Evolutionary conservation across 441 rosid genomes (phyloP).

Genomic region (Macaranga tanarius): DNA sequence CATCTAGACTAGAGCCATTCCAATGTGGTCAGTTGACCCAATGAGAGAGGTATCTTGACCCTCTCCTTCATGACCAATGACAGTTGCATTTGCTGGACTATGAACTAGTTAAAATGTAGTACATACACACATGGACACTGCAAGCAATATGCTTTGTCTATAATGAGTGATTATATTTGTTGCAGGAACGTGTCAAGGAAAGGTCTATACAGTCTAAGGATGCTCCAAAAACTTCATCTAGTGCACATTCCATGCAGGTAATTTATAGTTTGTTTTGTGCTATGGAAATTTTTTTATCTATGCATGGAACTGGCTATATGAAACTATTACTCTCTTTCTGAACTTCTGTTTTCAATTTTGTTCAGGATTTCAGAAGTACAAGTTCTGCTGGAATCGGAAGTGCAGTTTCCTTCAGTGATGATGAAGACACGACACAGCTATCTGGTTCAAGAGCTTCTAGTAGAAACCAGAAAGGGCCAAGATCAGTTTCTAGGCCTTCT

Average conservation of each 20-base stretch:
- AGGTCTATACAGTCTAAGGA: constrained; percentile 64
- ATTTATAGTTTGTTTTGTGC: constrained; percentile 19
- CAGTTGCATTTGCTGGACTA: not conserved
- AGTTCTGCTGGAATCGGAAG: constrained; percentile 47
- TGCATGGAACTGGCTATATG: constrained; percentile 17
- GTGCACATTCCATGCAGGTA: constrained; percentile 64
- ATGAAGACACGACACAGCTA: constrained; percentile 66
- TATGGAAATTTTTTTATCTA: not conserved
- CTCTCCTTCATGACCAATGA: not conserved
- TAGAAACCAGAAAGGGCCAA: constrained; percentile 62
- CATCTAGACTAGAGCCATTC: not conserved
- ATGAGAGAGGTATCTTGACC: not conserved
- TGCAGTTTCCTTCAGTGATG: constrained; percentile 85
- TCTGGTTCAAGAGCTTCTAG: constrained; percentile 46
- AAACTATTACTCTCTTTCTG: constrained; percentile 13
- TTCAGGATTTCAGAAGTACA: constrained; percentile 56
- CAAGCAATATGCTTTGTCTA: not conserved
- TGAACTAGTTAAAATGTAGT: not conserved
- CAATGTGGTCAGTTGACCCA: not conserved
- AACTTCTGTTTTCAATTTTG: constrained; percentile 28
- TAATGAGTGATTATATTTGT: constrained; percentile 14
- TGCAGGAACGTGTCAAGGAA: constrained; percentile 85
- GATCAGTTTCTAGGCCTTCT: constrained; percentile 48
- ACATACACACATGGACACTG: not conserved
- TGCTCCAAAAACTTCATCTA: constrained; percentile 47